These are phyloP conservation scores for Beauveria scarabaeidicola DNA, from an alignment of 2,329 filamentous ascomycete genomes.

Conservation along the genomic window DNA sequence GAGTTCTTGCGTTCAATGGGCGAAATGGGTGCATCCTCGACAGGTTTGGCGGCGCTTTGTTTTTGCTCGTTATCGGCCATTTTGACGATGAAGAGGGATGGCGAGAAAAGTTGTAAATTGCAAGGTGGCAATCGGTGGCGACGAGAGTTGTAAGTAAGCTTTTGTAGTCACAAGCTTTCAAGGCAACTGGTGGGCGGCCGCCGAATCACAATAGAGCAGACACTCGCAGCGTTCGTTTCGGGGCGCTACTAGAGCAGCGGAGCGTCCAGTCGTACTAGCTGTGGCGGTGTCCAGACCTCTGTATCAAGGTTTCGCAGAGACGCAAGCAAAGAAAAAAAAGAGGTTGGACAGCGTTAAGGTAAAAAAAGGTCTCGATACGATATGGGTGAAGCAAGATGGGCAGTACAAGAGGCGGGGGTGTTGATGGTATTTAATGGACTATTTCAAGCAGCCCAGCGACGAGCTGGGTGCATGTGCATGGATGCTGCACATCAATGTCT, in stretches of 20 bases:
- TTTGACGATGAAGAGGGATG: not conserved
- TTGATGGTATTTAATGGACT: constrained; percentile 2
- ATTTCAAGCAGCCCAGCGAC: not conserved
- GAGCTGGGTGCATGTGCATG: not conserved
- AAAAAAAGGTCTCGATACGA: not conserved
- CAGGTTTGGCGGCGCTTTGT: constrained; percentile 15
- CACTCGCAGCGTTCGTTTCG: not conserved
- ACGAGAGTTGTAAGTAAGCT: not conserved
- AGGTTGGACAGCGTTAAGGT: not conserved
- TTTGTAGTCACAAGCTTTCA: not conserved
- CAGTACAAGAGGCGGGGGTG: constrained; percentile 7
- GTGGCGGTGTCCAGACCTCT: not conserved
- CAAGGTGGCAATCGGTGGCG: constrained; percentile 3
- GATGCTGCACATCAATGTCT: not conserved
- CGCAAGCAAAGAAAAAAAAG: not conserved
- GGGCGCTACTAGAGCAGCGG: not conserved
- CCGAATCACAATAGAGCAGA: not conserved
- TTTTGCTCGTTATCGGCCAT: constrained; percentile 23
- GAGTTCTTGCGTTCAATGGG: constrained; percentile 55
- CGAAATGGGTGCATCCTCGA: constrained; percentile 47
- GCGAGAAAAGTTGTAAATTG: not conserved
- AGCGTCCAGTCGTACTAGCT: not conserved
- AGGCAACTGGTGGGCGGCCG: not conserved
- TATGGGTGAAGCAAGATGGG: not conserved
- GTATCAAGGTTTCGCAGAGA: not conserved